Evolutionary conservation across 306 rosid species (phyloP), one percentile per base, ranked within the genome.

Genomic region (Cicer bijugum): DNA sequence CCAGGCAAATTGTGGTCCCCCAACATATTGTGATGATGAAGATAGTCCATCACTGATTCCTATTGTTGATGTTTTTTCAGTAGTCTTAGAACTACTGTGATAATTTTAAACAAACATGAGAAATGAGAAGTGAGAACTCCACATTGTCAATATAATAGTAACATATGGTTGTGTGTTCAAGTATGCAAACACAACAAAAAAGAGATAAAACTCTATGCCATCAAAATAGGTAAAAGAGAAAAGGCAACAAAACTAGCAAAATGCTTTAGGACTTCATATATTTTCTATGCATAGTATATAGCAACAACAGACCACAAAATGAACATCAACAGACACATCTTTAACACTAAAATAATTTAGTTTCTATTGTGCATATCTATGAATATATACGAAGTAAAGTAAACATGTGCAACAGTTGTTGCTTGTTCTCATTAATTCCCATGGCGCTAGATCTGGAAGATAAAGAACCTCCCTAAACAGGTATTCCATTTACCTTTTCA

Each of bases 401-500:
- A 71, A 14, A 93, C 98, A 96, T 89, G 82, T 85, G 76, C 50
- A 87, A 78, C 59, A 91, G 62, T 71, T 80, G 77, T 69, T 73
- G 90, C 50, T 86, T 56, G 73, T 76, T 81, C 50, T 46, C 61
- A 75, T 67, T 84, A 79, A 80, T 85, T 66, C 88, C 97, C 56
- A 66, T 33, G 35, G 76, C 57, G 59, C 67, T 84, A 37, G 84
- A 75, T 19, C 84, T 87, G 61, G 82, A 77, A 59, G 89, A 71
- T 67, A 20, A 82, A 85, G 28, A 20, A 55, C 90, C 91, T 40
- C 86, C 80, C 71, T 75, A 75, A 55, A 86, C 86, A 84, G 81
- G 81, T 4, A 81, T 75, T 81, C 89, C 99, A 44, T 90, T 95
- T 81, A 91, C 99, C 86, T 91, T 95, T 83, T 85, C 91, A 78